Base-by-base conservation (phyloP, 1,139 yeast species). In the Candida dubliniensis region DNA sequence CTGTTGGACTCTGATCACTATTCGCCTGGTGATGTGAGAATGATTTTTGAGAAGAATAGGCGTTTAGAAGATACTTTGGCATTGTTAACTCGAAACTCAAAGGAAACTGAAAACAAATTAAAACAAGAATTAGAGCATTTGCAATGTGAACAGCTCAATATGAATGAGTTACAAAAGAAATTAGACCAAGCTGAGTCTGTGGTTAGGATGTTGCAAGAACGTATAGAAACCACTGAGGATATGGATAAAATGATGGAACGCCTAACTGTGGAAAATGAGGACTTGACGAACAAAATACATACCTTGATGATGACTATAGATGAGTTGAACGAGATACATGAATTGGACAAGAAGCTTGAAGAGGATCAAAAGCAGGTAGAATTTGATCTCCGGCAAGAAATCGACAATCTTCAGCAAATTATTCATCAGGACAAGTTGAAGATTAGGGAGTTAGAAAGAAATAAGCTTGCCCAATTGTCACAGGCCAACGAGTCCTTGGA, bases 301-400 rank as follows among this genome's bases (percentile, higher is more conserved):
- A 59, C 58, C 13, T 61, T 82, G 33, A 63, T 70, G 36, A 57
- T 50, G 2, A 71, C 79, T 0, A 66, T 84, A 1, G 69, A 69
- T 4, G 90, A 87, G 47, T 66, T 84, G 33, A 82, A 77, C 41
- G 82, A 82, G 44, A 59, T 86, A 18, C 81, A 77, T 47, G 80
- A 75, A 36, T 61, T 87, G 13, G 84, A 82, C 47, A 77, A 71
- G 43, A 84, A 83, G 49, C 65, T 87, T n/a, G 93, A 86, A 47
- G 76, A 71, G 11, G 70, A 69, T 40, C 87, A 81, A 48, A 47
- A 61, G 0, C 74, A 71, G n/a, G 70, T 81, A 1, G 89, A 84
- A 51, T 54, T 57, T n/a, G 84, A 82, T 40, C 66, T 84, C 23
- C 62, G 67, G 25, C 53, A 58, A 4, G 80, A 81, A 26, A 63